These are phyloP conservation scores for Neoboletus magnificus DNA, from an alignment of 768 basidiomycete species.

Conservation along the genomic window DNA sequence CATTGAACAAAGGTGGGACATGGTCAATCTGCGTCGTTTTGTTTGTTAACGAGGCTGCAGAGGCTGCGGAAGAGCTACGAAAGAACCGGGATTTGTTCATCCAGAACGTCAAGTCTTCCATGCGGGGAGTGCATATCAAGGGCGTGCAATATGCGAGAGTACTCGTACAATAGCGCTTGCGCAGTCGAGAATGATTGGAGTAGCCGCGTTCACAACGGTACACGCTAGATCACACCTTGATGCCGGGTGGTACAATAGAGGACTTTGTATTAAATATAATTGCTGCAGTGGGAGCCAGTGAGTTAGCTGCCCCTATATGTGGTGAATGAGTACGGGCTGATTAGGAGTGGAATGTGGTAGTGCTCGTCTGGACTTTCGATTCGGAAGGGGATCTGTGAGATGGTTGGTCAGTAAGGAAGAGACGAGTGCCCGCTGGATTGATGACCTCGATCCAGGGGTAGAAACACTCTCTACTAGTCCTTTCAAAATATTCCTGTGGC, in stretches of 20 bases:
- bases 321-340: conserved; percentile 89
- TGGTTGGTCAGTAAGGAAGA: conserved; percentile 5
- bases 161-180: conserved; percentile 38
- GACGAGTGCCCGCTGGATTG: not conserved
- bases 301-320: conserved; percentile 86
- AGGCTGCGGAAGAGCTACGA: conserved; percentile 93
- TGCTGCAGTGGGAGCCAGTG: not conserved
- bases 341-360: conserved; percentile 87
- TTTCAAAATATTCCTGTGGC: conserved; percentile 78
- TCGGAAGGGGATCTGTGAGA: conserved; percentile 68
- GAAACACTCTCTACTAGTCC: conserved; percentile 61
- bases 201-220: not conserved
- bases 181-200: conserved; percentile 6
- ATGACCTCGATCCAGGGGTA: conserved; percentile 90
- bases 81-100: conserved; percentile 83
- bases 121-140: conserved; percentile 78
- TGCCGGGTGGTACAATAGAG: conserved; percentile 1
- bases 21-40: not conserved
- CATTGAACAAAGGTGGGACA: conserved; percentile 88
- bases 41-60: conserved; percentile 43
- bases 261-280: conserved; percentile 7
- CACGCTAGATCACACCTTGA: conserved; percentile 2
- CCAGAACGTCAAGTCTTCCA: conserved; percentile 80
- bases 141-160: conserved; percentile 82
- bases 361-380: conserved; percentile 74